A percentile compares a stretch with the other conserved stretches of the same genome.
These are phyloP conservation scores for Paratinospora sagittata DNA, from an alignment of 164 flowering plant genomes.

Conservation along the genomic window DNA sequence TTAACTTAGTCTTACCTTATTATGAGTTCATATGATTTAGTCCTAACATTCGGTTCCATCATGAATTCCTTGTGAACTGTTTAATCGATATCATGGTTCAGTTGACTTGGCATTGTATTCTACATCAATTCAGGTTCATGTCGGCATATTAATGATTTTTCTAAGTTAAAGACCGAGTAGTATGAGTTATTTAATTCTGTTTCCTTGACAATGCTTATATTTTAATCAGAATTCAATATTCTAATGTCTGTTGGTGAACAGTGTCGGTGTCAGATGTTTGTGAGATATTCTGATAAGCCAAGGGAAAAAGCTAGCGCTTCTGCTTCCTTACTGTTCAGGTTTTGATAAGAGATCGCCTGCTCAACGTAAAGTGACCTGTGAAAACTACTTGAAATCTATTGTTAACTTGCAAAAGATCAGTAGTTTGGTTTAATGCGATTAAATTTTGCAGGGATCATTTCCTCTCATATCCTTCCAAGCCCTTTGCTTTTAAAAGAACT, in stretches of 20 bases:
- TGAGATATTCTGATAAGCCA: no score
- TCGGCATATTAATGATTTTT: not conserved
- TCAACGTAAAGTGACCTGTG: no score
- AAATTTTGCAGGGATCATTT: no score
- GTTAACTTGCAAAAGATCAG: no score
- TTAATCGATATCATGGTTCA: not conserved
- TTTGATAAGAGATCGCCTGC: no score
- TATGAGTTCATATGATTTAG: not conserved
- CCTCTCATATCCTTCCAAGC: no score
- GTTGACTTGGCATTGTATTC: not conserved
- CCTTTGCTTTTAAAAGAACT: not conserved
- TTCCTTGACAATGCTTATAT: not conserved
- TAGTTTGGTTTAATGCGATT: no score
- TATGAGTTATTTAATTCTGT: not conserved
- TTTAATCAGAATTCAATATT: not conserved
- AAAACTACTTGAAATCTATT: no score
- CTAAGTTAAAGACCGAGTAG: not conserved
- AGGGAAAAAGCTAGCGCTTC: no score
- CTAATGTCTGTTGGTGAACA: not conserved
- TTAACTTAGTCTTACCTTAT: no score
- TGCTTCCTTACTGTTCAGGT: no score
- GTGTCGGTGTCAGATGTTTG: not conserved
- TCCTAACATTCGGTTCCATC: no score
- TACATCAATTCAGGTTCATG: not conserved
- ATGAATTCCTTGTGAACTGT: not conserved